A percentile compares a stretch with the other conserved stretches of the same genome.
Conservation (phyloP, 495 filamentous ascomycete species). For the Lasiosphaeriaceae sp. region DNA sequence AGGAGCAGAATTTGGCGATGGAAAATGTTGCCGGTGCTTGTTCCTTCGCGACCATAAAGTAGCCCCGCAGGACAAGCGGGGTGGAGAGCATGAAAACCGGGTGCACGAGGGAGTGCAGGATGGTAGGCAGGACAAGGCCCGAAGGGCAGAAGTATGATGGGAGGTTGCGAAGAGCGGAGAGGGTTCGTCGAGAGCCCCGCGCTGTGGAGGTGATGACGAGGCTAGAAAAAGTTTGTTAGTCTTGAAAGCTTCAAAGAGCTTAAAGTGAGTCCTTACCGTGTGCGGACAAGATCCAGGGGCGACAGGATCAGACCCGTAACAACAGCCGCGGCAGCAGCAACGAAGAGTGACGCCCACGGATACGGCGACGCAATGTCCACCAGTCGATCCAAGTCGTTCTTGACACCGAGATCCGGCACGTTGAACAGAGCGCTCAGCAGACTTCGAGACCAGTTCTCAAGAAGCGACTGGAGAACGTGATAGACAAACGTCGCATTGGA, state of each 20-base stretch:
- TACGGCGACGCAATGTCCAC: constrained; percentile 65
- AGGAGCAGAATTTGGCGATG: constrained; percentile 70
- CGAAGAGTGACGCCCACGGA: constrained; percentile 66
- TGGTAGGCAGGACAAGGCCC: constrained; percentile 70
- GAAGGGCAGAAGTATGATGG: constrained; percentile 72
- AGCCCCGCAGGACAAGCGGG: constrained; percentile 75
- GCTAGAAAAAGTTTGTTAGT: constrained; percentile 28
- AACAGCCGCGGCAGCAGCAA: constrained; percentile 79
- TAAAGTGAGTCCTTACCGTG: constrained; percentile 47
- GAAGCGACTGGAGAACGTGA: constrained; percentile 73
- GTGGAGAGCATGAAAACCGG: constrained; percentile 73
- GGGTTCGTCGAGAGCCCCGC: constrained; percentile 65
- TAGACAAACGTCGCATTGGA: constrained; percentile 89
- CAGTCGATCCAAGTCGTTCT: constrained; percentile 46
- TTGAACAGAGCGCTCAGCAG: constrained; percentile 79
- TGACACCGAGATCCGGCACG: constrained; percentile 71
- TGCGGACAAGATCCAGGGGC: constrained; percentile 86
- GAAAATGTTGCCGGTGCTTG: constrained; percentile 76
- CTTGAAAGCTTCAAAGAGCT: neutral
- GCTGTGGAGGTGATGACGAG: constrained; percentile 77
- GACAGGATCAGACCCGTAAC: constrained; percentile 74
- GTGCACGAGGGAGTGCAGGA: constrained; percentile 79
- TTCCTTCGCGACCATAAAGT: constrained; percentile 75
- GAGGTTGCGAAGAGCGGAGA: constrained; percentile 69
- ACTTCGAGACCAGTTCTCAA: constrained; percentile 82